A percentile compares a stretch with the other conserved stretches of the same genome.
These are phyloP conservation scores for Solanum verrucosum DNA, from an alignment of 257 asterid species.

Conservation along the genomic window DNA sequence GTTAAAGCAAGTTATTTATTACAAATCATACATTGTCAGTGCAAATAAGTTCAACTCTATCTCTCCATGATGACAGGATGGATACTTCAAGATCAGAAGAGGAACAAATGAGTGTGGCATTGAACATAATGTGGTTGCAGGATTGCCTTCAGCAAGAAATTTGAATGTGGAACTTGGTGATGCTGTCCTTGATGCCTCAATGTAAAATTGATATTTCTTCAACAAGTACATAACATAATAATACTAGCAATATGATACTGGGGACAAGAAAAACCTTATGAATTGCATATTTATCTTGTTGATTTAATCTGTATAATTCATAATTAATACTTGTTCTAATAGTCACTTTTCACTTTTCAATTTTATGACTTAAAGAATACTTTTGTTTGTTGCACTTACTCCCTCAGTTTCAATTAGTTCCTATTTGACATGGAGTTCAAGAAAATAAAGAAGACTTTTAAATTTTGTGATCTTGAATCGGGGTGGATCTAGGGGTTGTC, in stretches of 20 bases:
- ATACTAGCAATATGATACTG: background rate
- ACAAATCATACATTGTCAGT: background rate
- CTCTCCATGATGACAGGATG: constrained; percentile 44
- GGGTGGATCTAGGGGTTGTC: background rate
- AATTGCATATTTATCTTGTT: background rate
- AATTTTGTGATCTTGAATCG: background rate
- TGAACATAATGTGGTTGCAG: constrained; percentile 69
- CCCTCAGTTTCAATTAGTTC: background rate
- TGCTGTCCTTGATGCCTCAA: constrained; percentile 30
- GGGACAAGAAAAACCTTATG: background rate
- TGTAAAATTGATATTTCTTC: constrained; percentile 8
- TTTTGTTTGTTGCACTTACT: background rate
- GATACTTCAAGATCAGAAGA: constrained; percentile 80
- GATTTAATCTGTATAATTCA: background rate
- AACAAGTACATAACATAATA: background rate
- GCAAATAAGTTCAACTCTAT: background rate
- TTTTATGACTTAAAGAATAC: background rate
- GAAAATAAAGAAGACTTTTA: no score
- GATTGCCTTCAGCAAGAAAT: constrained; percentile 62
- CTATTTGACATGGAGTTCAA: no score
- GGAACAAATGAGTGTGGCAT: constrained; percentile 97
- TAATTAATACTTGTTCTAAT: background rate
- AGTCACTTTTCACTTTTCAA: background rate
- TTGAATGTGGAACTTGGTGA: constrained; percentile 20
- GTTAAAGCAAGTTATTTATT: background rate